Evolutionary conservation across 805 yeast species (phyloP).

Genomic region (Brettanomyces custersianus): DNA sequence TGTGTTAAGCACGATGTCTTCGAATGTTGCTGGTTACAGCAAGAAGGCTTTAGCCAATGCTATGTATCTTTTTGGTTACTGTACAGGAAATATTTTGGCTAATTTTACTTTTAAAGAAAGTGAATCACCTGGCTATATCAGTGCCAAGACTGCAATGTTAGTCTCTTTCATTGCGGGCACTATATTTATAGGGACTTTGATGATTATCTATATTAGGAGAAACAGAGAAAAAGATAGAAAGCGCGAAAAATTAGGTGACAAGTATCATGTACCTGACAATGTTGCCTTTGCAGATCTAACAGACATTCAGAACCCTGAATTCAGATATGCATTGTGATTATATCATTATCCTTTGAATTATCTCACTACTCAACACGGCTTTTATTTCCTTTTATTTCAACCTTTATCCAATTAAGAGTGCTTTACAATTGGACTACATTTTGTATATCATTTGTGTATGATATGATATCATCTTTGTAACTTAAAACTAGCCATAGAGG

Average conservation of each 20-base stretch:
- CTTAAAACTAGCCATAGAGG: too few species aligned
- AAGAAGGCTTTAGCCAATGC: slow-evolving; percentile 43
- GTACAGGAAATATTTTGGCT: slow-evolving; percentile 48
- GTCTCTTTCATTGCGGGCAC: slow-evolving; percentile 8
- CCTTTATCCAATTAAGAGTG: too few species aligned
- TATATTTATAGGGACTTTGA: slow-evolving; percentile 1
- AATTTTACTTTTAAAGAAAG: slow-evolving; percentile 38
- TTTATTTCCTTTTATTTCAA: too few species aligned
- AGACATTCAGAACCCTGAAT: slow-evolving; percentile 9
- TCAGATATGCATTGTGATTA: too few species aligned
- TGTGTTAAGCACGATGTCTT: slow-evolving; percentile 28
- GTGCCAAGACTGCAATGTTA: slow-evolving; percentile 11
- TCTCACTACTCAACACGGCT: too few species aligned
- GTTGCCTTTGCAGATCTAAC: slow-evolving; percentile 12
- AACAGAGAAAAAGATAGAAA: slow-evolving; percentile 5
- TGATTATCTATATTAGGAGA: slow-evolving; percentile 5
- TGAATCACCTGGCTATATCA: slow-evolving; percentile 31
- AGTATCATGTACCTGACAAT: slow-evolving; percentile 6
- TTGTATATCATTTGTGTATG: too few species aligned
- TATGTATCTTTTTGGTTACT: slow-evolving; percentile 36
- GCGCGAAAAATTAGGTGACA: slow-evolving; percentile 7
- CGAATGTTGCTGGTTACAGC: slow-evolving; percentile 49
- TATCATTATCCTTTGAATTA: too few species aligned
- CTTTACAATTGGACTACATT: too few species aligned
- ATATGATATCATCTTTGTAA: too few species aligned